Evolutionary conservation across 179 eudicot genomes (phyloP), one percentile per base, ranked within the genome.

Genomic region (Pouteria campechiana): DNA sequence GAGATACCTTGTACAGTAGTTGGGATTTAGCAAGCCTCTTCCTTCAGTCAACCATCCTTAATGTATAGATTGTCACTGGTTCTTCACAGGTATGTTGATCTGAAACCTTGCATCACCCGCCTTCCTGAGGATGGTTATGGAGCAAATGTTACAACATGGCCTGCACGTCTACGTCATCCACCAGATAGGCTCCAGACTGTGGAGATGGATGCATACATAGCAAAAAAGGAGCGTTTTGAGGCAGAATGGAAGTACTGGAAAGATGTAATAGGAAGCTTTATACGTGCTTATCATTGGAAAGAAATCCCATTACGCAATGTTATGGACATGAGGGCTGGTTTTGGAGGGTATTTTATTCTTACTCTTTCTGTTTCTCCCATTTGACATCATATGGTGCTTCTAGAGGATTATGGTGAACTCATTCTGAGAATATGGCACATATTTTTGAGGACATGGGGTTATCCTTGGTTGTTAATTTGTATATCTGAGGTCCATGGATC

Each of bases 251-350:
- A 65, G 32, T 81, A 68, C 38, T 64, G 75, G 77, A 61, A 67
- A 27, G 85, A 68, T 25, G 72, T 71, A 27, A 64, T 75, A 40
- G 19, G 22, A 2, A 66, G 82, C 41, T 81, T 70, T 44, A 31
- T 77, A 1, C 17, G 9, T 29, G 77, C 53, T 40, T 77, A 61
- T 39, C 77, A 33, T 32, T 64, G 73, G 72, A 71, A 74, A 38
- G 57, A 54, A 11, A 12, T 57, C 13, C 63, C 55, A 49, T 17
- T 63, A 24, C 65, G 77, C 12, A 78, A 81, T 45, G 79, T 74
- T 41, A 63, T 77, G 86, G 92, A 81, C 73, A 81, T 81, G 92
- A 77, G 72, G 54, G 75, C 92, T 41, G 72, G 77, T 42, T 77
- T 68, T 55, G 92, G 92, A 67, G 92, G 92, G 92, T 81, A 73